Conservation (phyloP, 768 basidiomycete genomes). For the Lactifluus piperatus region DNA sequence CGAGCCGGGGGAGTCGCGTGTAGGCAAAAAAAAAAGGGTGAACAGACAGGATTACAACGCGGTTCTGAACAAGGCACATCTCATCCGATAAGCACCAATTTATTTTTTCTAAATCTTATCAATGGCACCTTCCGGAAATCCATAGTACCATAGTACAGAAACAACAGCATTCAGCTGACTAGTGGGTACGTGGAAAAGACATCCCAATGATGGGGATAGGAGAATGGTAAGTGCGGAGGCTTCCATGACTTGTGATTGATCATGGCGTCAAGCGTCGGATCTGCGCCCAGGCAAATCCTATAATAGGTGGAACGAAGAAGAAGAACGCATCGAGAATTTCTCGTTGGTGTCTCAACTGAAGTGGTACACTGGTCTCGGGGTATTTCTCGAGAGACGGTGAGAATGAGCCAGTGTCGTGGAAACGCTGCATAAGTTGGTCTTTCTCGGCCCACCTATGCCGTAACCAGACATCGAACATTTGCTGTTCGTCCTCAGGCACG, state of each 20-base stretch:
- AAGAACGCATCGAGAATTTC: slow-evolving; percentile 64
- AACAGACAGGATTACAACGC: too few relatives aligned
- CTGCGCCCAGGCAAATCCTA: slow-evolving; percentile 38
- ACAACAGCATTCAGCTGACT: too few relatives aligned
- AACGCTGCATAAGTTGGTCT: slow-evolving; percentile 66
- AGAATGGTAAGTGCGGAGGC: too few relatives aligned
- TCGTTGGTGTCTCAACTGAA: slow-evolving; percentile 42
- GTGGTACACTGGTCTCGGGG: slow-evolving; percentile 43
- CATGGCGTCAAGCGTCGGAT: neutral
- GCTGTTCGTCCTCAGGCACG: slow-evolving; percentile 28
- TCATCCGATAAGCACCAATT: too few relatives aligned
- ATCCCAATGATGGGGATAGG: neutral
- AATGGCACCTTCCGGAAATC: neutral
- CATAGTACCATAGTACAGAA: too few relatives aligned
- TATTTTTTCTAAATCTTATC: neutral
- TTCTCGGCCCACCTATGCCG: slow-evolving; percentile 76
- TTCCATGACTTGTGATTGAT: neutral
- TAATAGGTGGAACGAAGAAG: slow-evolving; percentile 53
- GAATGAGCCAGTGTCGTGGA: slow-evolving; percentile 46
- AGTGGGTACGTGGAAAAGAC: neutral
- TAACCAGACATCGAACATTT: slow-evolving; percentile 76
- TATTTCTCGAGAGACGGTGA: slow-evolving; percentile 22
- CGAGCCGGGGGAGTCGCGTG: too few relatives aligned
- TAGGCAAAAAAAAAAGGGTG: too few relatives aligned
- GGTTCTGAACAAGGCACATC: too few relatives aligned